phyloP scores from a whole-genome alignment of 2,329 filamentous ascomycete genomes.

The Trichoderma oligosporum region DNA sequence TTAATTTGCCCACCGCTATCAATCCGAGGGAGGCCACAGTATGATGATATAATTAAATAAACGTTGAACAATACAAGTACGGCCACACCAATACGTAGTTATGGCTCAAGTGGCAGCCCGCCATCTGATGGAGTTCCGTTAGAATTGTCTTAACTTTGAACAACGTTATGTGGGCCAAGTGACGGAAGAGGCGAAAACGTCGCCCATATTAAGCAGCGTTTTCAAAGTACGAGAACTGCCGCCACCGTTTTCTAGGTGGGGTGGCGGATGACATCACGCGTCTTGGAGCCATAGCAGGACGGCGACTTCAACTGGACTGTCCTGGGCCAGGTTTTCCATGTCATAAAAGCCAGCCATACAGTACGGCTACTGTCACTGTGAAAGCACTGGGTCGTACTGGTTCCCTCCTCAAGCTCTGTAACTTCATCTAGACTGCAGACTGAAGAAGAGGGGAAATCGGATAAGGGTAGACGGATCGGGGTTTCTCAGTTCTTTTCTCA shows the following conservation, averaged over 20 bases:
- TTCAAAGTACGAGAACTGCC: background rate
- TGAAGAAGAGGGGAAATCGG: background rate
- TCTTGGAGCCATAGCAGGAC: background rate
- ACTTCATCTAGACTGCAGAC: slow-evolving; percentile 4
- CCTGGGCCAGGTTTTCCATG: background rate
- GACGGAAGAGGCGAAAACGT: slow-evolving; percentile 19
- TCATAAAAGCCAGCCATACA: background rate
- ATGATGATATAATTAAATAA: background rate
- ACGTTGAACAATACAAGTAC: too few species aligned
- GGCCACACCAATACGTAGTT: background rate
- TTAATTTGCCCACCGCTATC: too few species aligned
- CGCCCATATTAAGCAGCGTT: slow-evolving; percentile 15
- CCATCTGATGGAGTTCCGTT: background rate
- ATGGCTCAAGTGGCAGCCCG: background rate
- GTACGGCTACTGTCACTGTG: background rate
- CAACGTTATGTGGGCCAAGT: slow-evolving; percentile 29
- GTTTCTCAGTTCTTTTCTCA: background rate
- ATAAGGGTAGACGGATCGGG: background rate
- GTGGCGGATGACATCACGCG: slow-evolving; percentile 16
- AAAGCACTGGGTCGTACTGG: background rate
- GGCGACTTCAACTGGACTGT: background rate
- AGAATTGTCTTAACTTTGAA: background rate
- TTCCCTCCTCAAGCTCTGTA: slow-evolving; percentile 14
- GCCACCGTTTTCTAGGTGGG: slow-evolving; percentile 16
- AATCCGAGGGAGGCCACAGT: background rate